Percentiles rank a stretch among this genome's conserved stretches.
Conservation (phyloP, 495 filamentous ascomycete species). For the Xylaria acuta region DNA sequence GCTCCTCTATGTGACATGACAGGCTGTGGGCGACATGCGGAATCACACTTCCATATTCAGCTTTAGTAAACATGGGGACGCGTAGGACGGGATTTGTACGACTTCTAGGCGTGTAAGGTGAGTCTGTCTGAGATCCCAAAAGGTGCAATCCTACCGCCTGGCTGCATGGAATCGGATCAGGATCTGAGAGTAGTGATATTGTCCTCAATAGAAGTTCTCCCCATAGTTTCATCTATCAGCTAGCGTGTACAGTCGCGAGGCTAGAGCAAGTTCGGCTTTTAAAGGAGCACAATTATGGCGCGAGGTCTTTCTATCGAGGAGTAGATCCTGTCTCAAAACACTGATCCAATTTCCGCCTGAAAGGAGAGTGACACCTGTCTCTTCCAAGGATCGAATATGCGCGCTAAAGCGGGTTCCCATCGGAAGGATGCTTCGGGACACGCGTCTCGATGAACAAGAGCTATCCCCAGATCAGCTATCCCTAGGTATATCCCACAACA, state of each 20-base stretch:
- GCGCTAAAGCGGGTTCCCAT: conserved; percentile 23
- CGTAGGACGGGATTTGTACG: conserved; percentile 5
- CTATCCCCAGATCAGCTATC: neutral
- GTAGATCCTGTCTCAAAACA: neutral
- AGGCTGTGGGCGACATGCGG: conserved; percentile 1
- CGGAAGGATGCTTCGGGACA: conserved; percentile 20
- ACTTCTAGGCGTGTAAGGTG: neutral
- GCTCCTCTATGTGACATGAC: neutral
- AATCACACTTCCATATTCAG: conserved; percentile 11
- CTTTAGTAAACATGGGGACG: neutral
- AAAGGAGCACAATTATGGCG: too few relatives aligned
- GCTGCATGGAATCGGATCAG: conserved; percentile 12
- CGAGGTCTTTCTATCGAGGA: neutral
- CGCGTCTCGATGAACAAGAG: neutral
- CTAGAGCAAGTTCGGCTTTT: too few relatives aligned
- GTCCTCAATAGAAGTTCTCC: neutral
- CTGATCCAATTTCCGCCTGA: neutral
- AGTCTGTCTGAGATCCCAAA: neutral
- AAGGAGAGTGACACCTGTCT: neutral
- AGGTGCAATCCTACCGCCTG: neutral
- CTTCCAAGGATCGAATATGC: neutral
- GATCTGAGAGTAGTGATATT: neutral
- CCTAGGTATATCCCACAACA: neutral
- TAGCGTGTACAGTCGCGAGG: neutral
- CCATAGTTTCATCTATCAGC: neutral